These are phyloP conservation scores for Sphaceloma murrayae DNA, from an alignment of 2,329 filamentous ascomycete species.

Conservation along the genomic window DNA sequence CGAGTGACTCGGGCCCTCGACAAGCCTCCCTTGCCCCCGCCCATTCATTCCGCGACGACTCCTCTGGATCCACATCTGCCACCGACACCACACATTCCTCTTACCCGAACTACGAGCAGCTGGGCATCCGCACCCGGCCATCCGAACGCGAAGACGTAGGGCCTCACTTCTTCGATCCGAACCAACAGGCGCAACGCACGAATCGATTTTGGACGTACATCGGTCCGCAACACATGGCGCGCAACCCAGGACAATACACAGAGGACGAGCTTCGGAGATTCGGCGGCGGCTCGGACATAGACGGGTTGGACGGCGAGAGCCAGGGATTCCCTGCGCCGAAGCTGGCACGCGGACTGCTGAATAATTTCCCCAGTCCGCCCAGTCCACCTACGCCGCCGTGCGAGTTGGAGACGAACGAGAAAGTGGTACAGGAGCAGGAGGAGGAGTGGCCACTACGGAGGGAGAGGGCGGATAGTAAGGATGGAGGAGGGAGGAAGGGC, in stretches of 20 bases:
- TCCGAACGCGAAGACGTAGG: neutral
- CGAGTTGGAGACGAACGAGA: slow-evolving; percentile 1
- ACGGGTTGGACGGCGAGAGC: neutral
- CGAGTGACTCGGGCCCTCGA: neutral
- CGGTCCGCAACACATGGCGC: slow-evolving; percentile 28
- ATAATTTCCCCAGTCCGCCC: neutral
- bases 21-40: neutral
- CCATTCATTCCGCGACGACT: neutral
- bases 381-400: neutral
- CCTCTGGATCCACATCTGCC: neutral
- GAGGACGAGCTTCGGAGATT: slow-evolving; percentile 26
- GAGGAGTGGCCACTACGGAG: too few relatives aligned
- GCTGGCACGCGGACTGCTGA: too few relatives aligned
- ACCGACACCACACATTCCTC: neutral
- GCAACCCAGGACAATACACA: slow-evolving; percentile 27
- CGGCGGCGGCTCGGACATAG: slow-evolving; percentile 15
- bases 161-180: neutral
- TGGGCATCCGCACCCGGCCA: slow-evolving; percentile 4
- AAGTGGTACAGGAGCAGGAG: too few relatives aligned
- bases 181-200: slow-evolving; percentile 18
- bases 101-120: slow-evolving; percentile 9
- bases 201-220: slow-evolving; percentile 32
- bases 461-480: too few relatives aligned
- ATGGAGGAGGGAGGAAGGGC: too few relatives aligned
- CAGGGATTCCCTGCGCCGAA: slow-evolving; percentile 3